Percentiles rank a stretch among this genome's conserved stretches.
These are phyloP conservation scores for Dictyostelium brefeldianum DNA, from an alignment of 78 protist genomes.

Conservation along the genomic window DNA sequence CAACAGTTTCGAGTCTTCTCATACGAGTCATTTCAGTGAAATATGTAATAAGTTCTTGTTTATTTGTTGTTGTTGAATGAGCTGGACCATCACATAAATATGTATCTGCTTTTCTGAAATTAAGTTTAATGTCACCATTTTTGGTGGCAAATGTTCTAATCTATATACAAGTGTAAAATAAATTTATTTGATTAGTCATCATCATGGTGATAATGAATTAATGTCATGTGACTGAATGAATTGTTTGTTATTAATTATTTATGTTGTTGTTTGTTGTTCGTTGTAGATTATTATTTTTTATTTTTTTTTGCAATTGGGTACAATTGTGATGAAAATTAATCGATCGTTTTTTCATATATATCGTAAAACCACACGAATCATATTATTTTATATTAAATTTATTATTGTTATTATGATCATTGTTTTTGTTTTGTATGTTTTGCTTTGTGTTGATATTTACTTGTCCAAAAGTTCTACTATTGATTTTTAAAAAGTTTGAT, in stretches of 20 bases:
- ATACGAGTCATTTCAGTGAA: constrained; percentile 78
- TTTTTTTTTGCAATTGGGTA: no score
- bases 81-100: constrained; percentile 78
- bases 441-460: not conserved
- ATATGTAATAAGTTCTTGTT: constrained; percentile 50
- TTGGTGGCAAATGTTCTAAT: constrained; percentile 63
- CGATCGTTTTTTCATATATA: no score
- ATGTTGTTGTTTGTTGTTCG: not conserved
- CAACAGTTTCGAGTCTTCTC: constrained; percentile 82
- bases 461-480: constrained; percentile 11
- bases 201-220: no score
- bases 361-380: no score
- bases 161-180: not conserved
- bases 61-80: constrained; percentile 48
- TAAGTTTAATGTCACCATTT: constrained; percentile 49
- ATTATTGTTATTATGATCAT: not conserved
- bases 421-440: not conserved
- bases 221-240: no score
- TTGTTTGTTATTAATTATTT: not conserved
- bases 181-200: no score
- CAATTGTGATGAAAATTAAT: no score
- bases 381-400: not conserved
- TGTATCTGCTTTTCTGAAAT: constrained; percentile 46
- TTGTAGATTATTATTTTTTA: not conserved
- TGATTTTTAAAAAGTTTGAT: constrained; percentile 9